These are phyloP conservation scores for Sphagnum fallax DNA, from an alignment of 228 moss, liverwort and hornwort genomes.

Conservation along the genomic window DNA sequence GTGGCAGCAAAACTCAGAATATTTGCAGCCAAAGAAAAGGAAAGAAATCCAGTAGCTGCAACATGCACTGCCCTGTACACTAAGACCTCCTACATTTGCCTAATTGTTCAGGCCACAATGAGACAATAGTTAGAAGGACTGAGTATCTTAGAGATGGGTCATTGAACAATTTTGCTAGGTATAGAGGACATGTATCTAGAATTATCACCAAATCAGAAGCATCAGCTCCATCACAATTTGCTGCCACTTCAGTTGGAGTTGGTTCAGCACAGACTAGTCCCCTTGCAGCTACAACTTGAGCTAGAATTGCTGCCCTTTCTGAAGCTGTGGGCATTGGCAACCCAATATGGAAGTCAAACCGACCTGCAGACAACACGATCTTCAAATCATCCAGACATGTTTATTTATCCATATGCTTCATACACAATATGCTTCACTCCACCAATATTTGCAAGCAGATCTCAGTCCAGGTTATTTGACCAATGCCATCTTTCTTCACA, in stretches of 20 bases:
- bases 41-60: constrained; percentile 78
- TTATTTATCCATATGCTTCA: too few species aligned
- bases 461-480: too few species aligned
- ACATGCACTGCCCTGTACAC: constrained; percentile 98
- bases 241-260: constrained; percentile 72
- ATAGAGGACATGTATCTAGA: background rate
- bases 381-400: too few species aligned
- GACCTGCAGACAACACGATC: constrained; percentile 31
- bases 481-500: too few species aligned
- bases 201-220: constrained; percentile 60
- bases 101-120: too few species aligned
- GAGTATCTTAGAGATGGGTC: too few species aligned
- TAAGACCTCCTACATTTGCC: constrained; percentile 63
- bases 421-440: too few species aligned
- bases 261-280: constrained; percentile 57
- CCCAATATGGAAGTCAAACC: constrained; percentile 82
- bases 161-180: too few species aligned
- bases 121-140: too few species aligned
- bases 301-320: constrained; percentile 79
- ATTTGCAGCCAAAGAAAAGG: constrained; percentile 19
- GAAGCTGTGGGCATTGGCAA: constrained; percentile 73
- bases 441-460: too few species aligned
- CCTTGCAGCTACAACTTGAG: constrained; percentile 66
- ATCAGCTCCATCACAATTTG: constrained; percentile 87
- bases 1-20: constrained; percentile 18